Evolutionary conservation across 1,284 basidiomycete species (phyloP).

Genomic region (Moesziomyces aphidis): DNA sequence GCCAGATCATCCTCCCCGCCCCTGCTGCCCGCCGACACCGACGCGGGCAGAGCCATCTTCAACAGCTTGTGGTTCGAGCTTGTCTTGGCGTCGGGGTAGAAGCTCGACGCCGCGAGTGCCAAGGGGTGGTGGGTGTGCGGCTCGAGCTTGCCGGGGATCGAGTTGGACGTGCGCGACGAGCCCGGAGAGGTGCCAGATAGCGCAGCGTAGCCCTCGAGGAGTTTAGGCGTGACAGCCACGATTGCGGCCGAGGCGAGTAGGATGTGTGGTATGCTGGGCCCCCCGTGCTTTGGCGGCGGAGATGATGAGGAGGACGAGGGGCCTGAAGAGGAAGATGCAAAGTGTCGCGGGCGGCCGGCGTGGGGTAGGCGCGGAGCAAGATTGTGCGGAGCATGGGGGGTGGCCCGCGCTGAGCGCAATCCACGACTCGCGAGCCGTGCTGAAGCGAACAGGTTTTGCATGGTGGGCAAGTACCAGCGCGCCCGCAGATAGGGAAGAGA

Average conservation of each 20-base stretch:
- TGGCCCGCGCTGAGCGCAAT: not conserved
- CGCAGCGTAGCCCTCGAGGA: conserved; percentile 18
- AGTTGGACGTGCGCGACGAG: conserved; percentile 6
- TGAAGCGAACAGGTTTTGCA: not conserved
- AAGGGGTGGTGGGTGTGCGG: conserved; percentile 25
- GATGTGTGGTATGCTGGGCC: conserved; percentile 20
- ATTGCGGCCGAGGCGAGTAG: conserved; percentile 21
- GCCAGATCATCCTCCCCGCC: not conserved
- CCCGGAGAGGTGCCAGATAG: conserved; percentile 11
- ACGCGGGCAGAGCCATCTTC: conserved; percentile 19
- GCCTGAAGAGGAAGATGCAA: not conserved
- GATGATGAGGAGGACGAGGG: conserved; percentile 15
- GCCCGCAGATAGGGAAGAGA: not conserved
- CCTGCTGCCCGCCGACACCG: not conserved
- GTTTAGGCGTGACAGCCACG: conserved; percentile 7
- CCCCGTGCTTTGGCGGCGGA: not conserved
- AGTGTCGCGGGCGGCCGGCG: too few species aligned
- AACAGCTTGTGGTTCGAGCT: conserved; percentile 30
- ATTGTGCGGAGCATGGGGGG: not conserved
- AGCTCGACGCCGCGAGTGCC: conserved; percentile 11
- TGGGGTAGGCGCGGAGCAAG: not conserved
- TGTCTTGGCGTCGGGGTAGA: conserved; percentile 21
- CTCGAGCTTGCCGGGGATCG: conserved; percentile 29
- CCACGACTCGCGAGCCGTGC: not conserved
- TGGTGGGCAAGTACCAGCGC: not conserved